phyloP scores from a whole-genome alignment of 495 filamentous ascomycete genomes.

The Monascus purpureus region DNA sequence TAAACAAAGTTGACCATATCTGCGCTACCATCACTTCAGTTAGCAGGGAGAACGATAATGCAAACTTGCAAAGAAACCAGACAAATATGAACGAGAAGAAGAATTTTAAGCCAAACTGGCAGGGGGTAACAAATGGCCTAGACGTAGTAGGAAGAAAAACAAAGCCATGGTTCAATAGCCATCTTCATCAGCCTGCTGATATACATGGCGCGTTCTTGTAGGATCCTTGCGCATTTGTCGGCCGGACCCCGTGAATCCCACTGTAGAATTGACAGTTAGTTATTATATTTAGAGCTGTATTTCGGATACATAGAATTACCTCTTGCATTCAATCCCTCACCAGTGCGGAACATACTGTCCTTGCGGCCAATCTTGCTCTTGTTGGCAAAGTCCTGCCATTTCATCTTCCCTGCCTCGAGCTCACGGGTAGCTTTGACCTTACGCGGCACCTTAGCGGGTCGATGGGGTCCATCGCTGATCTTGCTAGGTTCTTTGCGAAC shows the following conservation, averaged over 20 bases:
- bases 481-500: constrained; percentile 53
- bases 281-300: too few relatives aligned
- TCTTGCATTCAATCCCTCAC: constrained; percentile 70
- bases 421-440: constrained; percentile 87
- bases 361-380: constrained; percentile 78
- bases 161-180: constrained; percentile 24
- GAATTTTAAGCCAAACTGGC: constrained; percentile 4
- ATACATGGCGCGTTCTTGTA: constrained; percentile 69
- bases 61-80: constrained; percentile 3
- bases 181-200: constrained; percentile 68
- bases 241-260: constrained; percentile 91
- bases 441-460: constrained; percentile 52
- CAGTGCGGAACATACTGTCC: constrained; percentile 95
- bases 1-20: constrained; percentile 9
- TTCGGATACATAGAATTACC: constrained; percentile 54
- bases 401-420: constrained; percentile 77
- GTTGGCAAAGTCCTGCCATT: constrained; percentile 82
- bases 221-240: constrained; percentile 89
- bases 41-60: constrained; percentile 16
- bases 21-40: constrained; percentile 18
- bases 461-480: constrained; percentile 48
- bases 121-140: too few relatives aligned
- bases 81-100: constrained; percentile 7
- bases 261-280: constrained; percentile 27
- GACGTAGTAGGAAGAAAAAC: too few relatives aligned